Evolutionary conservation across 176 grass and related monocot species (phyloP).

Genomic region (Paspalum notatum): DNA sequence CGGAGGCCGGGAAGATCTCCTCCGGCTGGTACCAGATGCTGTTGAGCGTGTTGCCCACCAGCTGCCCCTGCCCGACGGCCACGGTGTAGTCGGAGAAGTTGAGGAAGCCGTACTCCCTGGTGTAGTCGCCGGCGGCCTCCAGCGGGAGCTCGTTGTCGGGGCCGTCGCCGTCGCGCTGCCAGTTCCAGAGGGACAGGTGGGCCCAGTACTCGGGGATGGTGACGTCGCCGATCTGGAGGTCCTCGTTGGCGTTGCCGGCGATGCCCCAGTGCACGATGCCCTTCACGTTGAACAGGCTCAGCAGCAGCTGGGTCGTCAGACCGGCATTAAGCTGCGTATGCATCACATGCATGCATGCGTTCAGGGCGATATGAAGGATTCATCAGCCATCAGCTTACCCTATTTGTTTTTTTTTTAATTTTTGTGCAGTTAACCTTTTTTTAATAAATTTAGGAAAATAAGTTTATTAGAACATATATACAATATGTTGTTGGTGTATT

Average conservation of each 20-base stretch:
- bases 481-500: too few species aligned
- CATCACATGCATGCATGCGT: too few species aligned
- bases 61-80: background rate
- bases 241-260: constrained; percentile 56
- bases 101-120: constrained; percentile 47
- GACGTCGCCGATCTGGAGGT: constrained; percentile 67
- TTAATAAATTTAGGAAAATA: too few species aligned
- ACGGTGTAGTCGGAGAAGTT: constrained; percentile 67
- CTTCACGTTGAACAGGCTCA: constrained; percentile 57
- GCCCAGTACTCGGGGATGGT: constrained; percentile 65
- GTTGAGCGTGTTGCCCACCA: constrained; percentile 53
- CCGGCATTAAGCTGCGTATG: constrained; percentile 62
- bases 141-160: constrained; percentile 45
- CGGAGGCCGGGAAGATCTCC: constrained; percentile 56
- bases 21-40: constrained; percentile 70
- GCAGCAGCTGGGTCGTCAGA: constrained; percentile 56
- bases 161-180: constrained; percentile 56
- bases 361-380: too few species aligned
- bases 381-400: too few species aligned
- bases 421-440: too few species aligned
- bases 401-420: too few species aligned
- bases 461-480: too few species aligned
- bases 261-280: constrained; percentile 72
- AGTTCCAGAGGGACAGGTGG: constrained; percentile 64
- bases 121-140: constrained; percentile 57